Percentiles rank a stretch among this genome's conserved stretches.
phyloP scores from a whole-genome alignment of 2,329 filamentous ascomycete genomes.

The Talaromyces sp. region DNA sequence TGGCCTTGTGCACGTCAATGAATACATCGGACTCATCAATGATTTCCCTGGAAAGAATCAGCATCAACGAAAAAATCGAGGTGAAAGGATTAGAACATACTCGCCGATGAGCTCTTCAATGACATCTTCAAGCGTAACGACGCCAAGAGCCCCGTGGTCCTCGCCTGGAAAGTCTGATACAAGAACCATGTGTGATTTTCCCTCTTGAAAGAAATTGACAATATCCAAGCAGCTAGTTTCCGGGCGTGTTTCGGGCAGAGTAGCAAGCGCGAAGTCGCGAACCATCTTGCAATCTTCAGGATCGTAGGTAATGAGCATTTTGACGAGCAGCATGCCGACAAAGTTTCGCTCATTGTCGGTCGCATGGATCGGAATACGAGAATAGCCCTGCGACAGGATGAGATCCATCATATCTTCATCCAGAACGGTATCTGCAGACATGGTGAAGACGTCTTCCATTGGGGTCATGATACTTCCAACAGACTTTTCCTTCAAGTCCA shows the following conservation, averaged over 20 bases:
- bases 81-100: slow-evolving; percentile 53
- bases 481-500: slow-evolving; percentile 94
- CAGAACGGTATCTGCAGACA: slow-evolving; percentile 90
- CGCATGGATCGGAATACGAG: slow-evolving; percentile 89
- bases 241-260: slow-evolving; percentile 87
- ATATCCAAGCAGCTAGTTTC: slow-evolving; percentile 97
- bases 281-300: slow-evolving; percentile 87
- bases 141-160: slow-evolving; percentile 82
- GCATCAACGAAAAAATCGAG: neutral
- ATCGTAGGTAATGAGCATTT: slow-evolving; percentile 98
- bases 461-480: slow-evolving; percentile 97
- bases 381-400: slow-evolving; percentile 91
- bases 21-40: slow-evolving; percentile 99
- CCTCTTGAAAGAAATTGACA: slow-evolving; percentile 99
- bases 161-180: slow-evolving; percentile 91
- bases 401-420: slow-evolving; percentile 93
- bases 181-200: slow-evolving; percentile 97
- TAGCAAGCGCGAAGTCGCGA: slow-evolving; percentile 85
- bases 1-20: slow-evolving; percentile 96
- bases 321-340: slow-evolving; percentile 95
- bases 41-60: slow-evolving; percentile 68
- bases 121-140: slow-evolving; percentile 94
- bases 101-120: slow-evolving; percentile 99
- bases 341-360: slow-evolving; percentile 82
- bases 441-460: slow-evolving; percentile 94